These are phyloP conservation scores for Epichloe aotearoae DNA, from an alignment of 2,329 filamentous ascomycete species.

Conservation along the genomic window DNA sequence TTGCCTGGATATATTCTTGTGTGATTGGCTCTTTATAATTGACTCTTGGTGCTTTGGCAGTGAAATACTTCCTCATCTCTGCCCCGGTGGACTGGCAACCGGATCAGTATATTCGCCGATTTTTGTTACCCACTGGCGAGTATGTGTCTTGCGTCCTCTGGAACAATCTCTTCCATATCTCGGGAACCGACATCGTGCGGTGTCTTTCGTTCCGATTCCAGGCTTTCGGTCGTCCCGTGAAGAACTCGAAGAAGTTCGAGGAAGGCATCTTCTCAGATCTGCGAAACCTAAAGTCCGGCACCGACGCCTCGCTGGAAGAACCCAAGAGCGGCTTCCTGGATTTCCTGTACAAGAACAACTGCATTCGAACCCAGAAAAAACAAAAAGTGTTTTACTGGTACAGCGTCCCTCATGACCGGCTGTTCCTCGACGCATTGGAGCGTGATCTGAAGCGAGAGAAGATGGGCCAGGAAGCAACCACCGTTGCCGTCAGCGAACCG, in stretches of 20 bases:
- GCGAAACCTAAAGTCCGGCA: constrained; percentile 95
- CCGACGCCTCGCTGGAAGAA: constrained; percentile 94
- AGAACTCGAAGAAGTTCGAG: constrained; percentile 99
- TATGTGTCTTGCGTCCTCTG: constrained; percentile 98
- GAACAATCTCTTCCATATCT: constrained; percentile 99
- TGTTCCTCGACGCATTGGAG: constrained; percentile 95
- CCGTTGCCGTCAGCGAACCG: constrained; percentile 90
- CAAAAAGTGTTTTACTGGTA: constrained; percentile 99
- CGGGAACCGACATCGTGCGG: constrained; percentile 95
- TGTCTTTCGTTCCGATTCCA: constrained; percentile 97
- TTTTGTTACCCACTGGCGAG: constrained; percentile 91
- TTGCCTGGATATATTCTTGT: too few relatives aligned
- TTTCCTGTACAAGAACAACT: constrained; percentile 99
- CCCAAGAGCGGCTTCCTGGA: constrained; percentile 97
- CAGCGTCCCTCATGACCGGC: constrained; percentile 91
- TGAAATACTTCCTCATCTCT: constrained; percentile 99
- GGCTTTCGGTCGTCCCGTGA: constrained; percentile 93
- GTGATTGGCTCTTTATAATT: not conserved
- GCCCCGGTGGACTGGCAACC: constrained; percentile 95
- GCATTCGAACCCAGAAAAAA: constrained; percentile 99
- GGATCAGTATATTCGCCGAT: constrained; percentile 92
- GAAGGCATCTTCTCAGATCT: constrained; percentile 98
- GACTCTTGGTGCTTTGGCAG: constrained; percentile 29
- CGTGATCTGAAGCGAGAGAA: constrained; percentile 97
- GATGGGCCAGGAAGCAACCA: constrained; percentile 97